Conservation (phyloP, 225 moss, liverwort and hornwort genomes). For the Pseudisothecium myosuroides region DNA sequence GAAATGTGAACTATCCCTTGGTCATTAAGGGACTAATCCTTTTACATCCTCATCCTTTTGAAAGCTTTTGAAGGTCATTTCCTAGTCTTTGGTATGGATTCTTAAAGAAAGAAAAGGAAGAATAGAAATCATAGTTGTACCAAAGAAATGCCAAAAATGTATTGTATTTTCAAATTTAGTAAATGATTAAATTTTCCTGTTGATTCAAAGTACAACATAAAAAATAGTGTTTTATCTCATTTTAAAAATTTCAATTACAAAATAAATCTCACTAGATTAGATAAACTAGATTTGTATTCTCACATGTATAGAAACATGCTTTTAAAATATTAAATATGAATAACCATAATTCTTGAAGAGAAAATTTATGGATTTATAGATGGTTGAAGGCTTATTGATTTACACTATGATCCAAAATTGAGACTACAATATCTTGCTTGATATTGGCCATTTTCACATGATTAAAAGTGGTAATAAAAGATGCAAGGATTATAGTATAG, state of each 20-base stretch:
- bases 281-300: not conserved
- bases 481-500: not conserved
- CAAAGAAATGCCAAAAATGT: not conserved
- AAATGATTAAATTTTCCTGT: not conserved
- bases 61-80: not conserved
- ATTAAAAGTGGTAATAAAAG: not conserved
- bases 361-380: not conserved
- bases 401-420: not conserved
- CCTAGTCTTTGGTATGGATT: rapidly evolving
- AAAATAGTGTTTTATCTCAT: not conserved
- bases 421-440: not conserved
- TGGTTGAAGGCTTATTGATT: not conserved
- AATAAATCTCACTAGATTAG: not conserved
- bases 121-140: not conserved
- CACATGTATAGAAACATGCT: not conserved
- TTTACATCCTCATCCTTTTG: too few species aligned
- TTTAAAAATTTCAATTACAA: not conserved
- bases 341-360: not conserved
- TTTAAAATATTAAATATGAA: not conserved
- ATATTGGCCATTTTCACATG: not conserved
- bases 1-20: not conserved
- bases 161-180: not conserved
- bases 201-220: not conserved
- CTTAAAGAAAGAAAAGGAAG: too few species aligned
- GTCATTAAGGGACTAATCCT: not conserved